Evolutionary conservation across 1,284 basidiomycete species (phyloP).

Genomic region (Fomitopsis palustris): DNA sequence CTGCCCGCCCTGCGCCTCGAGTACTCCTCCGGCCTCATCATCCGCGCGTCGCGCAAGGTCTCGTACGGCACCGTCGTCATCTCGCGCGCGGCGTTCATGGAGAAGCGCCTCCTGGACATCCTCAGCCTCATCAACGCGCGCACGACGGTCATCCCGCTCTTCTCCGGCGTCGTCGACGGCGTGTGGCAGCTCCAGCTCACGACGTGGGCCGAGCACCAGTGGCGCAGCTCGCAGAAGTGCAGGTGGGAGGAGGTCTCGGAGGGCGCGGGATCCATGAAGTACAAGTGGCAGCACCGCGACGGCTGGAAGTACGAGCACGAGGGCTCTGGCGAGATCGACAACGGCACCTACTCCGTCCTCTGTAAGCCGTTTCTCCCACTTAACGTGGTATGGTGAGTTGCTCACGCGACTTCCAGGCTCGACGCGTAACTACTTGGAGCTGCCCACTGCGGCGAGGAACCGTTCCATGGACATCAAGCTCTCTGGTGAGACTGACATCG

Average conservation of each 20-base stretch:
- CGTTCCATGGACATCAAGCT: constrained; percentile 26
- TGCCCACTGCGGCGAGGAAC: constrained; percentile 24
- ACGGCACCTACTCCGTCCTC: constrained; percentile 22
- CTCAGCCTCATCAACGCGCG: constrained; percentile 26
- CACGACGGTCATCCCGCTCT: constrained; percentile 30
- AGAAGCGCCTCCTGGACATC: constrained; percentile 24
- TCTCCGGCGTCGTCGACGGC: constrained; percentile 23
- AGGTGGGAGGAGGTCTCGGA: constrained; percentile 23
- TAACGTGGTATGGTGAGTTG: background rate
- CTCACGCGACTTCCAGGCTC: constrained; percentile 18
- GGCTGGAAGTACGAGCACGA: constrained; percentile 28
- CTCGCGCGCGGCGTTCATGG: constrained; percentile 26
- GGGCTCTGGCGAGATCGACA: constrained; percentile 20
- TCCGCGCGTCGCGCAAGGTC: constrained; percentile 17
- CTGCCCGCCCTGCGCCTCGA: constrained; percentile 20
- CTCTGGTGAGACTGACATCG: constrained; percentile 24
- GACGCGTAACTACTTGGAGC: constrained; percentile 27
- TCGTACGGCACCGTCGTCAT: constrained; percentile 30
- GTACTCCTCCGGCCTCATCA: constrained; percentile 24
- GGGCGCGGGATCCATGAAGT: constrained; percentile 17
- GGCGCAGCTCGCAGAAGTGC: constrained; percentile 19
- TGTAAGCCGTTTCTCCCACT: constrained; percentile 16
- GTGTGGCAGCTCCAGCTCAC: constrained; percentile 25
- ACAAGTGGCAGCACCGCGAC: constrained; percentile 27
- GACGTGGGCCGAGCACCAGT: constrained; percentile 25